A percentile compares a stretch with the other conserved stretches of the same genome.
These are phyloP conservation scores for Solanum gracilifrons DNA, from an alignment of 257 asterid species.

Conservation along the genomic window DNA sequence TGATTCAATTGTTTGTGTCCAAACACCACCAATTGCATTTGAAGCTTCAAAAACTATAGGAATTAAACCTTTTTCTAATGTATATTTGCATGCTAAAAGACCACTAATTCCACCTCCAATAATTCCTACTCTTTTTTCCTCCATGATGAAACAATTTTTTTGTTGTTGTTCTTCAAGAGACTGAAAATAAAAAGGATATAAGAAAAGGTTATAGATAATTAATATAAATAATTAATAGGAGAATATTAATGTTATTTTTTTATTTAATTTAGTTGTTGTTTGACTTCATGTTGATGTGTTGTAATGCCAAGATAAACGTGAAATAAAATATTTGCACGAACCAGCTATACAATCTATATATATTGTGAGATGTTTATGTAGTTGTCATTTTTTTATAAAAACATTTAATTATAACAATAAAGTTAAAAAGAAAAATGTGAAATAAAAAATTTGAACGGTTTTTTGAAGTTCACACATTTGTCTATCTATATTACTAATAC, in stretches of 20 bases:
- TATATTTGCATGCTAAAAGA: conserved; percentile 55
- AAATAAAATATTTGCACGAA: background rate
- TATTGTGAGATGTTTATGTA: background rate
- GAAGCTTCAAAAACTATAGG: conserved; percentile 45
- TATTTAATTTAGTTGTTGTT: background rate
- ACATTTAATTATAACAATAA: background rate
- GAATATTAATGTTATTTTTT: background rate
- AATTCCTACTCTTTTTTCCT: conserved; percentile 50
- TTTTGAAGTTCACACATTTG: background rate
- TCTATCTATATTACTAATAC: background rate
- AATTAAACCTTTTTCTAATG: conserved; percentile 25
- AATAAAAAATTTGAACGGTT: background rate
- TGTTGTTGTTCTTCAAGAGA: background rate
- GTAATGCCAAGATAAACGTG: background rate
- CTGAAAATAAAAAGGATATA: background rate
- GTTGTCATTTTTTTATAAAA: background rate
- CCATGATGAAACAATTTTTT: background rate
- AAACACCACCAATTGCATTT: conserved; percentile 37
- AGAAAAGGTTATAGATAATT: background rate
- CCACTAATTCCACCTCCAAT: conserved; percentile 68
- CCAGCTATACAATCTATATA: background rate
- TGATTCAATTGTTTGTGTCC: conserved; percentile 45
- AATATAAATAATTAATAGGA: background rate
- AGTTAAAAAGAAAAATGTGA: background rate
- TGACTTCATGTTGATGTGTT: background rate